phyloP scores from a whole-genome alignment of 768 basidiomycete species.

The Cystobasidium tubakii region DNA sequence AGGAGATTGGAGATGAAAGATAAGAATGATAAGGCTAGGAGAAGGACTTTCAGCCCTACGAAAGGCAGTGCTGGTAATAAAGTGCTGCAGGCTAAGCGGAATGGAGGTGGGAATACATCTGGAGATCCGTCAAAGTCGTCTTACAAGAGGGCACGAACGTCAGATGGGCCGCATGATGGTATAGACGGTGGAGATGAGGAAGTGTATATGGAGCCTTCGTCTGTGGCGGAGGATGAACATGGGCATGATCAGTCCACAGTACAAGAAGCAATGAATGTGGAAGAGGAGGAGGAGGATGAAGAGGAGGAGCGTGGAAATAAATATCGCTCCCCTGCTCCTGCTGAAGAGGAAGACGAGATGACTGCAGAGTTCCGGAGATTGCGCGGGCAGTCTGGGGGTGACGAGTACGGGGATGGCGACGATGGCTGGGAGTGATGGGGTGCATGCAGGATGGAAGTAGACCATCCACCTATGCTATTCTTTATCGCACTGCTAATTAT shows the following conservation, averaged over 20 bases:
- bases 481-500: too few species aligned
- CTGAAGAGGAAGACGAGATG: conserved; percentile 33
- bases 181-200: neutral
- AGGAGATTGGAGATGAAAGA: neutral
- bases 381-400: conserved; percentile 10
- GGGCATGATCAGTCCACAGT: neutral
- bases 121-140: neutral
- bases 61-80: neutral
- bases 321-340: neutral
- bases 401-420: conserved; percentile 4
- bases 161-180: neutral
- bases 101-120: neutral
- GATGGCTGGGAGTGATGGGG: conserved; percentile 6
- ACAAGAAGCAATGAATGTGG: neutral
- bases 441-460: neutral
- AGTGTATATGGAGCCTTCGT: neutral
- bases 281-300: conserved; percentile 7
- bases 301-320: neutral
- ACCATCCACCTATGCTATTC: too few species aligned
- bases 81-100: neutral
- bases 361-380: conserved; percentile 27
- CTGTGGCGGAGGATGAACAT: neutral
- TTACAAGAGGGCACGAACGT: neutral
- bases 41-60: neutral
- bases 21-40: neutral